Evolutionary conservation across 805 yeast genomes (phyloP).

Genomic region (Lipomyces orientalis): DNA sequence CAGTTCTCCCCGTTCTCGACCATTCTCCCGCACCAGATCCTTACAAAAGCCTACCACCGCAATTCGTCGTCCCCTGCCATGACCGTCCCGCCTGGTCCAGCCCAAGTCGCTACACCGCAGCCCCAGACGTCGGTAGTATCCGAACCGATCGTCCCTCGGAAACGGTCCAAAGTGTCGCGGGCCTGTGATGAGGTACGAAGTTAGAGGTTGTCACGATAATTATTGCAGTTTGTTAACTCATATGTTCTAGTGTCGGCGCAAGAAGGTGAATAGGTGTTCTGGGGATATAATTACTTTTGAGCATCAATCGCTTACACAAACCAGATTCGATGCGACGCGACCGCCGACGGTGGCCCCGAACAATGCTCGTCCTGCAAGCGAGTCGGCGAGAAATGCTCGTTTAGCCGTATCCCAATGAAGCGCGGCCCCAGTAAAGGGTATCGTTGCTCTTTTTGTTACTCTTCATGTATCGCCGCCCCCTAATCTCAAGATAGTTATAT

Average conservation of each 20-base stretch:
- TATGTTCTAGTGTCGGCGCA: conserved; percentile 48
- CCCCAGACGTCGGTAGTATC: not conserved
- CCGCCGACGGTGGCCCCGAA: conserved; percentile 41
- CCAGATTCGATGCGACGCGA: conserved; percentile 51
- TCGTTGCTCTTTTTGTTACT: conserved; percentile 4
- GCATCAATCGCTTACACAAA: conserved; percentile 1
- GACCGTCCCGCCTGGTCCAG: conserved; percentile 1
- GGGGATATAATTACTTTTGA: not conserved
- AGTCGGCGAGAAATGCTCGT: conserved; percentile 59
- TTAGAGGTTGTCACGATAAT: too few relatives aligned
- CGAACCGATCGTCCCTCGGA: conserved; percentile 46
- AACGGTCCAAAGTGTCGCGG: conserved; percentile 60
- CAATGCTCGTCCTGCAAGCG: conserved; percentile 61
- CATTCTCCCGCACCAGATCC: not conserved
- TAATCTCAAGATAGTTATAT: conserved; percentile 27
- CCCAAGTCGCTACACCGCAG: conserved; percentile 3
- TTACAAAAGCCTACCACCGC: not conserved
- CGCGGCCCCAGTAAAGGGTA: conserved; percentile 66
- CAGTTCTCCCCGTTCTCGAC: not conserved
- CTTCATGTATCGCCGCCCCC: conserved; percentile 7
- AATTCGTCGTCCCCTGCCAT: not conserved
- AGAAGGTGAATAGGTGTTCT: conserved; percentile 42
- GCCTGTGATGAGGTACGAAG: conserved; percentile 57
- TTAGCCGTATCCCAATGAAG: conserved; percentile 62
- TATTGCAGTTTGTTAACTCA: not conserved